phyloP scores from a whole-genome alignment of 2,329 filamentous ascomycete genomes.

The Aspergillus brasiliensis region DNA sequence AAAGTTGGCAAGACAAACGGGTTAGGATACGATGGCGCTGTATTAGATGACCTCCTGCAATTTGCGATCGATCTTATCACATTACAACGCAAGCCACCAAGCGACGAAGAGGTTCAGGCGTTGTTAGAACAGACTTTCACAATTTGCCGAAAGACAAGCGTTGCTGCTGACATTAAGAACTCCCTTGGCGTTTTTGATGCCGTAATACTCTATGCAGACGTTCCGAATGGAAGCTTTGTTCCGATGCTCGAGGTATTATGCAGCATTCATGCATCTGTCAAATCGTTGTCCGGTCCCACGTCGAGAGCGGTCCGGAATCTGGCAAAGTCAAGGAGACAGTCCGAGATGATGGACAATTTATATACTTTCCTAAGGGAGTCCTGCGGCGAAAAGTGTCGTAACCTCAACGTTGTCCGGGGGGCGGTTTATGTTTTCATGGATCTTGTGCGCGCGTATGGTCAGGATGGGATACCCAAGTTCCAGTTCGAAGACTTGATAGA shows the following conservation, averaged over 20 bases:
- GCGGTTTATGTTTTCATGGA: slow-evolving; percentile 45
- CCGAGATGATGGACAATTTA: slow-evolving; percentile 42
- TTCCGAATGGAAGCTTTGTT: slow-evolving; percentile 41
- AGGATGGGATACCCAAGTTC: slow-evolving; percentile 41
- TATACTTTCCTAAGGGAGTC: slow-evolving; percentile 40
- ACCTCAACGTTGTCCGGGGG: slow-evolving; percentile 44
- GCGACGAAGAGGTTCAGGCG: slow-evolving; percentile 38
- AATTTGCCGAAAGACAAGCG: slow-evolving; percentile 45
- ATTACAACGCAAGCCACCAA: slow-evolving; percentile 42
- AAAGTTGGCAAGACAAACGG: slow-evolving; percentile 36
- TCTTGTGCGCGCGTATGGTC: slow-evolving; percentile 42
- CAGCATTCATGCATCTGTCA: slow-evolving; percentile 49
- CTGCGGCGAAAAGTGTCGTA: slow-evolving; percentile 37
- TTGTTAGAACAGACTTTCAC: slow-evolving; percentile 41
- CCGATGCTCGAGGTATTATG: slow-evolving; percentile 45
- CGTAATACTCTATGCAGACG: slow-evolving; percentile 44
- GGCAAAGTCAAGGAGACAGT: slow-evolving; percentile 41
- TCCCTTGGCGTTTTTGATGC: slow-evolving; percentile 45
- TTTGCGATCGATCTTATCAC: slow-evolving; percentile 47
- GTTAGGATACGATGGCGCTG: slow-evolving; percentile 36
- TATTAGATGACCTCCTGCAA: slow-evolving; percentile 43
- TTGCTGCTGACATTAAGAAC: slow-evolving; percentile 46
- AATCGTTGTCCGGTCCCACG: slow-evolving; percentile 45
- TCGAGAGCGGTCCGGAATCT: slow-evolving; percentile 46
- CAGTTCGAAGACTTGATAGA: slow-evolving; percentile 41